Conservation (phyloP, 1,139 yeast species). For the Debaryomycetaceae sp. region DNA sequence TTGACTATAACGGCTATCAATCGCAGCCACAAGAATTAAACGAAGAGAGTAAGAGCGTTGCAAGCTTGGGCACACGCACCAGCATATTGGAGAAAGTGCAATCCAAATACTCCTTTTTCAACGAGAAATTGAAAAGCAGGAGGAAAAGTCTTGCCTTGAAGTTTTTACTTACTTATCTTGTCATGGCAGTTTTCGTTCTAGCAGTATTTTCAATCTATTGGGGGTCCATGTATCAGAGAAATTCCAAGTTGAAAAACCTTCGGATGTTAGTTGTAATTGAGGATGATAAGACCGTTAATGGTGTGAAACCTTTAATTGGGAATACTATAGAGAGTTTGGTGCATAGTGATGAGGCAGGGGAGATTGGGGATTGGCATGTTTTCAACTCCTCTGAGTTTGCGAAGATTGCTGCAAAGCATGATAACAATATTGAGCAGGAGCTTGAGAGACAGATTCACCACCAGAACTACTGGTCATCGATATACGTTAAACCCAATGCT, state of each 20-base stretch:
- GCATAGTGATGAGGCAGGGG: conserved; percentile 15
- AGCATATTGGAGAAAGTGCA: conserved; percentile 15
- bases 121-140: conserved; percentile 18
- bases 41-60: neutral
- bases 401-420: conserved; percentile 25
- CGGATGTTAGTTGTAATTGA: conserved; percentile 41
- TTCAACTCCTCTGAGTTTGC: conserved; percentile 24
- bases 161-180: conserved; percentile 15
- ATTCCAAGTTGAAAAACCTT: conserved; percentile 26
- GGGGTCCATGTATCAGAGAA: conserved; percentile 39
- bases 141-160: conserved; percentile 17
- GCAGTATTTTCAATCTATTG: conserved; percentile 39
- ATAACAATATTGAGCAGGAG: conserved; percentile 30
- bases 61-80: conserved; percentile 5
- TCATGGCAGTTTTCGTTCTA: conserved; percentile 30
- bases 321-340: conserved; percentile 18
- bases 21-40: neutral
- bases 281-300: conserved; percentile 26
- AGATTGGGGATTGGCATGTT: conserved; percentile 40
- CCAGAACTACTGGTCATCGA: conserved; percentile 43
- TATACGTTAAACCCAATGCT: conserved; percentile 41
- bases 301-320: conserved; percentile 33
- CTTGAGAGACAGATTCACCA: conserved; percentile 37
- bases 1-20: no score
- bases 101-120: conserved; percentile 23